Evolutionary conservation across 2,329 filamentous ascomycete genomes (phyloP).

Genomic region (Sclerotinia subarctica): DNA sequence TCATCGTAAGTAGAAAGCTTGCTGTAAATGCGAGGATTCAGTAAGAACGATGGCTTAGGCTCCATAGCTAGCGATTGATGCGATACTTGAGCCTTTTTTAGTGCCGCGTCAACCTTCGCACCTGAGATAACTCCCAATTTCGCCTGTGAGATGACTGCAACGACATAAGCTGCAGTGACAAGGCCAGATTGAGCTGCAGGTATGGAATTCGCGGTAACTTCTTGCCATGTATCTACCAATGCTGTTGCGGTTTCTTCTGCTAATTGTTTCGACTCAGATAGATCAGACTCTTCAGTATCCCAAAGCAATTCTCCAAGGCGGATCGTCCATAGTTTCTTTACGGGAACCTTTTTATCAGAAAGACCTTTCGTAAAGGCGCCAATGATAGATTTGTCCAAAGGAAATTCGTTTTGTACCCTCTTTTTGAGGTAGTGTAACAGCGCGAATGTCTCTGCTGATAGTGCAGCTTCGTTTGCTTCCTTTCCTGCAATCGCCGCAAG

Average conservation of each 20-base stretch:
- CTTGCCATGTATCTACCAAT: slow-evolving; percentile 69
- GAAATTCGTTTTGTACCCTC: slow-evolving; percentile 57
- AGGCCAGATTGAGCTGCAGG: slow-evolving; percentile 78
- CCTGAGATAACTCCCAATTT: slow-evolving; percentile 53
- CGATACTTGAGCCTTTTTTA: slow-evolving; percentile 60
- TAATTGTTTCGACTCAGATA: slow-evolving; percentile 51
- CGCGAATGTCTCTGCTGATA: slow-evolving; percentile 70
- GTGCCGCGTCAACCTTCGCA: slow-evolving; percentile 53
- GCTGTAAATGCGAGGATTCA: slow-evolving; percentile 80
- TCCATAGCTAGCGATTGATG: slow-evolving; percentile 65
- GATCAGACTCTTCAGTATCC: slow-evolving; percentile 47
- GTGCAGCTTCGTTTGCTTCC: slow-evolving; percentile 82
- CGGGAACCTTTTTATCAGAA: slow-evolving; percentile 75
- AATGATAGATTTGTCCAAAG: slow-evolving; percentile 62
- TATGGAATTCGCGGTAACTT: slow-evolving; percentile 73
- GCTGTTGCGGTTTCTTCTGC: slow-evolving; percentile 52
- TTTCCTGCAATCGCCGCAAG: slow-evolving; percentile 71
- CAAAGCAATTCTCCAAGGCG: slow-evolving; percentile 69
- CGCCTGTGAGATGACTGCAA: slow-evolving; percentile 58
- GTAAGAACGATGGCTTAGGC: slow-evolving; percentile 83
- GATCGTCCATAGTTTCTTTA: slow-evolving; percentile 77
- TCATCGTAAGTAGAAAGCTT: slow-evolving; percentile 76
- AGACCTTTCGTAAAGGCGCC: slow-evolving; percentile 79
- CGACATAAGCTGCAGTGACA: slow-evolving; percentile 74
- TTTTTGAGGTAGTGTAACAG: slow-evolving; percentile 63